These are phyloP conservation scores for Taphrina pruni DNA, from an alignment of 1,139 yeast genomes.

Conservation along the genomic window DNA sequence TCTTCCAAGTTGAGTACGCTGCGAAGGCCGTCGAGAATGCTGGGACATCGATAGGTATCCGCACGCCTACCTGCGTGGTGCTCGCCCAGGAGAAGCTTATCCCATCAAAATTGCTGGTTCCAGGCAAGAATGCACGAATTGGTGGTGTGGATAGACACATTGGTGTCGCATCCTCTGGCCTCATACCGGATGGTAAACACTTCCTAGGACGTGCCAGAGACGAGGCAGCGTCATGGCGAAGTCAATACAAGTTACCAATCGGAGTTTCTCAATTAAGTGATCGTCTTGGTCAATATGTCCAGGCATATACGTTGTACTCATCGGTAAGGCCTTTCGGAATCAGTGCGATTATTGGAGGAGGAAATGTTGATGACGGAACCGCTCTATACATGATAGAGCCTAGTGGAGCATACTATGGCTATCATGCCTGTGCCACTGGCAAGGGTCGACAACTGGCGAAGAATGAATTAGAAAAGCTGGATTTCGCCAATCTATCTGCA, in stretches of 20 bases:
- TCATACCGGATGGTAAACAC: constrained; percentile 95
- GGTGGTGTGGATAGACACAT: constrained; percentile 92
- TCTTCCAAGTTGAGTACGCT: constrained; percentile 98
- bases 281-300: constrained; percentile 89
- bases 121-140: constrained; percentile 84
- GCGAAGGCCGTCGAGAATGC: constrained; percentile 94
- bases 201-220: constrained; percentile 91
- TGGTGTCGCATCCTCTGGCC: constrained; percentile 92
- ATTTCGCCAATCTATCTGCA: constrained; percentile 69
- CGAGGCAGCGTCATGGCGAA: constrained; percentile 82
- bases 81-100: constrained; percentile 95
- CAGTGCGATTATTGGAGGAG: constrained; percentile 89
- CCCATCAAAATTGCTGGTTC: constrained; percentile 83
- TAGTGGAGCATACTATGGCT: constrained; percentile 79
- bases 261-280: constrained; percentile 83
- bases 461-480: constrained; percentile 90
- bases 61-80: constrained; percentile 89
- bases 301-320: constrained; percentile 92
- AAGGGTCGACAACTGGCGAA: constrained; percentile 97
- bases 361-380: constrained; percentile 77
- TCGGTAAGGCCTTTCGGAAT: constrained; percentile 98
- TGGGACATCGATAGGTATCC: constrained; percentile 88
- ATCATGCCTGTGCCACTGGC: constrained; percentile 95
- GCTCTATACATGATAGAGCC: constrained; percentile 98
- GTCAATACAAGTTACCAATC: constrained; percentile 75